Conservation (phyloP, 176 grass and related monocot genomes). For the Musa schizocarpa region DNA sequence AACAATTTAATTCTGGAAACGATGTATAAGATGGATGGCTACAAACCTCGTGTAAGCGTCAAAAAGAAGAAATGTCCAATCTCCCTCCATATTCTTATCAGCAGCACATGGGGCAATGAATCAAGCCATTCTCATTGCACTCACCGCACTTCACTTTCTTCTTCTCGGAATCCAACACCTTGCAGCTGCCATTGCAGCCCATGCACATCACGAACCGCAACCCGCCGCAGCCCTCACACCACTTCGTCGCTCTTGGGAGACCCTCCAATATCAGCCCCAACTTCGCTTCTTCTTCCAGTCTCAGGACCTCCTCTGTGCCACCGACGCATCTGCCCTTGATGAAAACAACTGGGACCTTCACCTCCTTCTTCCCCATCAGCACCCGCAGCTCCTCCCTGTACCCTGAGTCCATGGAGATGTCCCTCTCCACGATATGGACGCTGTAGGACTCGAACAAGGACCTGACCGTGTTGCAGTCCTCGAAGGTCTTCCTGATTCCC, state of each 20-base stretch:
- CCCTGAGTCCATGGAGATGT: slow-evolving; percentile 98
- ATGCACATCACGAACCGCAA: slow-evolving; percentile 91
- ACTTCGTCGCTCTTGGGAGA: slow-evolving; percentile 53
- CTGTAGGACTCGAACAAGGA: slow-evolving; percentile 57
- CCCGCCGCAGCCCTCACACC: slow-evolving; percentile 77
- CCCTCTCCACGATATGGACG: slow-evolving; percentile 74
- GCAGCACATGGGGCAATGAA: slow-evolving; percentile 84
- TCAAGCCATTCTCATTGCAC: slow-evolving; percentile 94
- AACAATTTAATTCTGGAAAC: not conserved
- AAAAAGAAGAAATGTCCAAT: too few species aligned
- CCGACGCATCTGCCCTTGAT: slow-evolving; percentile 61
- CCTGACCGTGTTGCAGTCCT: slow-evolving; percentile 85
- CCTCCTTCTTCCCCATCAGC: slow-evolving; percentile 52
- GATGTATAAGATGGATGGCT: not conserved
- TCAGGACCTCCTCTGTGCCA: slow-evolving; percentile 56
- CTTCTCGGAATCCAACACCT: slow-evolving; percentile 68
- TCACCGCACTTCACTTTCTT: slow-evolving; percentile 50
- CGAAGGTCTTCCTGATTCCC: slow-evolving; percentile 75
- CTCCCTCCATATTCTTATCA: slow-evolving; percentile 5
- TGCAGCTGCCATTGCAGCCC: slow-evolving; percentile 90
- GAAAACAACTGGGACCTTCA: slow-evolving; percentile 72
- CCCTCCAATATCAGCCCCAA: slow-evolving; percentile 51
- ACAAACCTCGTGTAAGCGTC: not conserved
- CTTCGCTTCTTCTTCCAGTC: slow-evolving; percentile 81
- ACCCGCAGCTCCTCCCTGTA: slow-evolving; percentile 81